Evolutionary conservation across 1,139 yeast species (phyloP).

Genomic region (Spathaspora sp.): DNA sequence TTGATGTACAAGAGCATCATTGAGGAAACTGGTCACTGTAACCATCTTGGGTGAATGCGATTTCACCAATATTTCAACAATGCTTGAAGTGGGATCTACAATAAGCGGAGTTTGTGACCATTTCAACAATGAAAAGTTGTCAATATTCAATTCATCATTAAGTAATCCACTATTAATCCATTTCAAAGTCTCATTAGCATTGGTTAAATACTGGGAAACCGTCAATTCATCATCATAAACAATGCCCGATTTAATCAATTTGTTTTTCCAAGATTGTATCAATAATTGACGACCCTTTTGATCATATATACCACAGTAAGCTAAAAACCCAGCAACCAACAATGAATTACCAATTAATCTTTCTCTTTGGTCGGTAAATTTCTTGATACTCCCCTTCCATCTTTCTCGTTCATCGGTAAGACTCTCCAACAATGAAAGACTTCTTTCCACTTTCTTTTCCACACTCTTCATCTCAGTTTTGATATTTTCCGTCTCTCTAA

Average conservation of each 20-base stretch:
- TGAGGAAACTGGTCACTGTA: conserved; percentile 67
- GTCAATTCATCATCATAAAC: conserved; percentile 37
- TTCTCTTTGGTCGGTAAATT: conserved; percentile 48
- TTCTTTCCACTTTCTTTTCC: conserved; percentile 59
- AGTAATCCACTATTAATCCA: conserved; percentile 60
- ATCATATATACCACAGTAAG: conserved; percentile 64
- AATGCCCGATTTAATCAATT: conserved; percentile 40
- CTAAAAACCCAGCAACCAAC: conserved; percentile 58
- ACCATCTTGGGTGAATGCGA: conserved; percentile 37
- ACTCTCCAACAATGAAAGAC: conserved; percentile 61
- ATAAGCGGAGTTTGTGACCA: conserved; percentile 49
- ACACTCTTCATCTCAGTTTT: conserved; percentile 69
- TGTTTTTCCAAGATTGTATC: conserved; percentile 38
- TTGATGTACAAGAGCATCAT: conserved; percentile 65
- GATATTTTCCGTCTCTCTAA: conserved; percentile 75
- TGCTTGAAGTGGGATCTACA: conserved; percentile 68
- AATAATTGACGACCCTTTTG: conserved; percentile 48
- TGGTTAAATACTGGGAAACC: conserved; percentile 34
- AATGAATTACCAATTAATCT: conserved; percentile 64
- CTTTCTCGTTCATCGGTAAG: conserved; percentile 70
- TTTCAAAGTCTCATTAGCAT: conserved; percentile 37
- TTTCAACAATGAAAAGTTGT: conserved; percentile 60
- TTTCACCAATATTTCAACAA: conserved; percentile 40
- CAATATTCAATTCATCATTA: conserved; percentile 64
- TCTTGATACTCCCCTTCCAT: conserved; percentile 63